Conservation (phyloP, 2,329 filamentous ascomycete genomes). For the Aspergillus carbonarius region DNA sequence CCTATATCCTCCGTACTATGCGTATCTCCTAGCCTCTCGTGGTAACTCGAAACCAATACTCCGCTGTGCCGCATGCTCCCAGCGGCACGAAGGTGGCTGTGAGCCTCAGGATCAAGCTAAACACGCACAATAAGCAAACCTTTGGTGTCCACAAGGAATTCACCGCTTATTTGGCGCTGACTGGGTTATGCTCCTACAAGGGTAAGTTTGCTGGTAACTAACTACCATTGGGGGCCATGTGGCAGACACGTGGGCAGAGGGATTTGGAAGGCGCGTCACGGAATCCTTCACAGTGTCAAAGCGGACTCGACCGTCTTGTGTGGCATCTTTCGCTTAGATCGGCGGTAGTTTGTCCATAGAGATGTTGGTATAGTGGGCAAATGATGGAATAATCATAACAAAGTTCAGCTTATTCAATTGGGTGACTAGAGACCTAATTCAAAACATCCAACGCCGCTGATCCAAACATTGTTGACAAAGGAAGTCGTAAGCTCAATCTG, state of each 20-base stretch:
- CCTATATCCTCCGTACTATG: background rate
- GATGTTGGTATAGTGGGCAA: background rate
- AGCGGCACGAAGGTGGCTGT: background rate
- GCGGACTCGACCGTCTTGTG: background rate
- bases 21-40: background rate
- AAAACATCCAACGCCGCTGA: background rate
- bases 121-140: background rate
- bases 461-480: background rate
- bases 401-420: background rate
- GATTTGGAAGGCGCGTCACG: background rate
- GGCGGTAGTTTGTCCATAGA: background rate
- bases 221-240: background rate
- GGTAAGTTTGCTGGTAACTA: background rate
- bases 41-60: background rate
- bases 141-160: background rate
- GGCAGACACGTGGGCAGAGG: slow-evolving; percentile 8
- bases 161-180: background rate
- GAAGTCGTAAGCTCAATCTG: background rate
- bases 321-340: background rate
- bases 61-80: background rate
- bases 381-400: background rate
- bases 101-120: background rate
- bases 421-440: background rate
- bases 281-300: slow-evolving; percentile 3
- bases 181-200: background rate